Base-by-base conservation (phyloP, 2,329 filamentous ascomycete species). In the Penicillium sp. region DNA sequence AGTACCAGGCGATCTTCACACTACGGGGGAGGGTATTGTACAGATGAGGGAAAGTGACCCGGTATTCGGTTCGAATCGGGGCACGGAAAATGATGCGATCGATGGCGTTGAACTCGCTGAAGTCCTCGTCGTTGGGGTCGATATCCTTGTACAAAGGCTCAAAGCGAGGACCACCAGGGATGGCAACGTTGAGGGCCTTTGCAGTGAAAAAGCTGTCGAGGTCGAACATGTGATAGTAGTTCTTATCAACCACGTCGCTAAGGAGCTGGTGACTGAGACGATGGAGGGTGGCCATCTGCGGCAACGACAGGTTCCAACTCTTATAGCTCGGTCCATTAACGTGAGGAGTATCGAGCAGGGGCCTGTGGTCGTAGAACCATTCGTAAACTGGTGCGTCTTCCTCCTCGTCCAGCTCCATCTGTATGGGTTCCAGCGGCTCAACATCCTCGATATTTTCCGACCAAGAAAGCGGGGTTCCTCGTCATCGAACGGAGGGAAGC, bases 401-500 rank as follows among this genome's bases (percentile, higher is more conserved):
- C 1, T 86, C 82, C 63, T 96, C 91, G 56, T 97, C 90, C 7
- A 98, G 80, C 66, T 97, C 94, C 87, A 98, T 90, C 74, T 98
- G 93, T 58, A 98, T 96, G 0, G 94, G 93, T 69, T 98, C 93
- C 49, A 96, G 73, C 1, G 94, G 94, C 66, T 98, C 93, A 18
- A 98, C 93, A 65, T 97, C 93, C 70, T 98, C 93, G 57, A 98
- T 91, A 64, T 98, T 98, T 69, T 98, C 94, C 8, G 91, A 94
- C 88, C 93, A 98, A 1, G 89, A 96, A 57, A 98, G 76, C 10
- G 93, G 94, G 93, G 94, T 65, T 98, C 93, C 73, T 98, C 93
- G 64, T 98, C 94, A 59, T 98, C 93, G 59, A 98, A 98, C 0
- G 94, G 94, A 14, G 93, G 93, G 61, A 98, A 98, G 59, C 94